Evolutionary conservation across 306 rosid genomes (phyloP).

Genomic region (Acacia melanoxylon): DNA sequence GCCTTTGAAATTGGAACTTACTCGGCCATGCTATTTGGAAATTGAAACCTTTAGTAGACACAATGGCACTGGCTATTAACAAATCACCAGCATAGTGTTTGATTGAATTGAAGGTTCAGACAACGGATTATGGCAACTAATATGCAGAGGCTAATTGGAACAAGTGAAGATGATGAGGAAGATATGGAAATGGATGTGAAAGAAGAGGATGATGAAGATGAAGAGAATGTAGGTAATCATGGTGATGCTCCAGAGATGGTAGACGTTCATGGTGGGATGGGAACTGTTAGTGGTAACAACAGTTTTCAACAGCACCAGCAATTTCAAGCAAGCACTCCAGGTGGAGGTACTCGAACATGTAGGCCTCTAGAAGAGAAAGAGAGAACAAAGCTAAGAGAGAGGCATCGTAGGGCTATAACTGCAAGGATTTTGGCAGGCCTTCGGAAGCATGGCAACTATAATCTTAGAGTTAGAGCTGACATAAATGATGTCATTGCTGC

Average conservation of each 20-base stretch:
- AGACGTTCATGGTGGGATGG: conserved; percentile 70
- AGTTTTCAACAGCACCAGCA: conserved; percentile 65
- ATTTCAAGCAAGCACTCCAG: conserved; percentile 67
- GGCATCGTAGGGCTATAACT: conserved; percentile 96
- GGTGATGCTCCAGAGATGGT: conserved; percentile 46
- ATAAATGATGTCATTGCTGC: conserved; percentile 95
- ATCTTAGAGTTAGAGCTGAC: conserved; percentile 97
- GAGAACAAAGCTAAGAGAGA: conserved; percentile 95
- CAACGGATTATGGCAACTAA: conserved; percentile 67
- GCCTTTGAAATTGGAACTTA: conserved; percentile 29
- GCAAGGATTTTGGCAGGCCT: conserved; percentile 97
- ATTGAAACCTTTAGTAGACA: conserved; percentile 16
- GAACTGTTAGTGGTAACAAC: conserved; percentile 48
- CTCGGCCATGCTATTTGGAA: conserved; percentile 18
- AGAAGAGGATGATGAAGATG: conserved; percentile 75
- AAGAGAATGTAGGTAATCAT: conserved; percentile 52
- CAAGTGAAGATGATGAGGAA: conserved; percentile 89
- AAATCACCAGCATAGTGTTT: conserved; percentile 22
- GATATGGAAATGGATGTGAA: conserved; percentile 92
- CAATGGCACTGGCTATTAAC: conserved; percentile 29
- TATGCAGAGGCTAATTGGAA: conserved; percentile 75
- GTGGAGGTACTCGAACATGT: conserved; percentile 83
- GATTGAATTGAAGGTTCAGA: conserved; percentile 31
- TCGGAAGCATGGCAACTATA: conserved; percentile 96
- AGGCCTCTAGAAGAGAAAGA: conserved; percentile 95